These are phyloP conservation scores for Xylaria sp. DNA, from an alignment of 2,329 filamentous ascomycete species.

Conservation along the genomic window DNA sequence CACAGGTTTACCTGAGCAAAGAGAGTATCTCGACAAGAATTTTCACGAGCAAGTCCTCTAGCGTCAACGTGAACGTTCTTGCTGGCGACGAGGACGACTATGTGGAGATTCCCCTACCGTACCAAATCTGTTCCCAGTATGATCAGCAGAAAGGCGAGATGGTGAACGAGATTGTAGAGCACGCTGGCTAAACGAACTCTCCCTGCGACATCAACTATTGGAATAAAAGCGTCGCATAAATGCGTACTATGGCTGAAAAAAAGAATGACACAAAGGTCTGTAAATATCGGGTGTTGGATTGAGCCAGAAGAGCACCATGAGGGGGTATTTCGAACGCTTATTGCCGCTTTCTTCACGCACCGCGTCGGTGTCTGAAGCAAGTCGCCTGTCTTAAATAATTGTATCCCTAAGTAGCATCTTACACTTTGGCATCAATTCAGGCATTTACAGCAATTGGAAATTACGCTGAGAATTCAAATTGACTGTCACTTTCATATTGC, in stretches of 20 bases:
- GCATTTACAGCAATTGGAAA: conserved; percentile 15
- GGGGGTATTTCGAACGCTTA: conserved; percentile 8
- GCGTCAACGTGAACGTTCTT: conserved; percentile 89
- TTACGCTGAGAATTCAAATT: background rate
- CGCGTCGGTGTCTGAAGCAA: background rate
- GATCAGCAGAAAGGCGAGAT: conserved; percentile 76
- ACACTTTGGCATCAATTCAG: conserved; percentile 27
- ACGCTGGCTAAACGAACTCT: conserved; percentile 73
- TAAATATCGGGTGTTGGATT: conserved; percentile 7
- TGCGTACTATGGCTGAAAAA: too few species aligned
- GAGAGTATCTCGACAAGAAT: conserved; percentile 87
- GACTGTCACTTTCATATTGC: background rate
- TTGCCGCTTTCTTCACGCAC: background rate
- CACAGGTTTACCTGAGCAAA: conserved; percentile 85
- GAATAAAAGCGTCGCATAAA: background rate
- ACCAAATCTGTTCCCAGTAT: conserved; percentile 85
- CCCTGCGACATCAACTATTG: background rate
- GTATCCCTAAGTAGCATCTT: conserved; percentile 43
- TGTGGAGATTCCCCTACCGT: conserved; percentile 85
- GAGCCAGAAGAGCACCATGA: background rate
- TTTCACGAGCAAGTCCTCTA: conserved; percentile 54
- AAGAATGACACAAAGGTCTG: conserved; percentile 5
- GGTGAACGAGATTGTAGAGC: conserved; percentile 94
- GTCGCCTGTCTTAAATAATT: conserved; percentile 28
- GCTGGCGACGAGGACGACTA: conserved; percentile 79